Evolutionary conservation across 345 rosid species (phyloP).

Genomic region (Carallia brachiata): DNA sequence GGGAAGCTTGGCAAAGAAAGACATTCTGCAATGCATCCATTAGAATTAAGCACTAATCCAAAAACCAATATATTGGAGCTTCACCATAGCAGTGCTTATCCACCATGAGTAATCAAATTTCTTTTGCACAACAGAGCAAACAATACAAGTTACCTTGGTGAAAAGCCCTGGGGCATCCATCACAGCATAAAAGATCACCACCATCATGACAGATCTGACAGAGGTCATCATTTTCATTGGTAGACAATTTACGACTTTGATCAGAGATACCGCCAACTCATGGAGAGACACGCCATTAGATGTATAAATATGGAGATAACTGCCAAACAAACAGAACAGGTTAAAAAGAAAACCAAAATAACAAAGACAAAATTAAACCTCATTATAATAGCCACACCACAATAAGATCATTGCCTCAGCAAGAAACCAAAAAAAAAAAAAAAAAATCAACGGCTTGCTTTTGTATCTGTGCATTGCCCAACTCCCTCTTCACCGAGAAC

Average conservation of each 20-base stretch:
- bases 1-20: conserved; percentile 57
- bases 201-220: conserved; percentile 96
- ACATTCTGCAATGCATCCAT: conserved; percentile 53
- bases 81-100: background rate
- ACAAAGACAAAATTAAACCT: background rate
- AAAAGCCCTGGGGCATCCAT: conserved; percentile 97
- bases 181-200: conserved; percentile 88
- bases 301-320: conserved; percentile 89
- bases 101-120: too few species aligned
- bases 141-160: conserved; percentile 56
- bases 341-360: background rate
- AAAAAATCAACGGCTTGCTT: too few species aligned
- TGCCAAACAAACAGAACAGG: conserved; percentile 29
- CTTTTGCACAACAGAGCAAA: background rate
- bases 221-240: conserved; percentile 73
- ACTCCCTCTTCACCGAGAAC: too few species aligned
- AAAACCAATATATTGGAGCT: background rate
- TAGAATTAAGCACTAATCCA: background rate
- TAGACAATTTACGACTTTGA: conserved; percentile 66
- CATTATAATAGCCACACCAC: too few species aligned
- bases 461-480: too few species aligned
- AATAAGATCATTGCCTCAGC: too few species aligned
- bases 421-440: too few species aligned
- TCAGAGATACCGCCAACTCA: conserved; percentile 85
- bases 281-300: conserved; percentile 98